Evolutionary conservation across 2,329 filamentous ascomycete genomes (phyloP), one percentile per base, ranked within the genome.

Genomic region (Hypoxylon sp.): DNA sequence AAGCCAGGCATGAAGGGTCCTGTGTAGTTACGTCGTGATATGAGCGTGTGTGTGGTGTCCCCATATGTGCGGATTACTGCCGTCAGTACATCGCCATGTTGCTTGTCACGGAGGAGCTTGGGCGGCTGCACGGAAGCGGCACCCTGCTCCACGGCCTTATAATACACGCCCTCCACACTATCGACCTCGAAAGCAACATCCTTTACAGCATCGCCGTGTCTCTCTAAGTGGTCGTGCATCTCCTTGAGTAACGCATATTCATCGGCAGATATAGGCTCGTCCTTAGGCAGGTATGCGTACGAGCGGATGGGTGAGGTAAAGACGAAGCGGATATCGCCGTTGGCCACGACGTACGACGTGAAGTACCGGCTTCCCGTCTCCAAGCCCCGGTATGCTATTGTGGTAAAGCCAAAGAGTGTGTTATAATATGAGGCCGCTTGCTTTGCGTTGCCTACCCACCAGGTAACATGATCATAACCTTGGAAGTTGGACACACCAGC

Each of bases 401-500:
- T 88, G 75, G 88, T 84, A 83, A 98, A 97, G 61, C 93, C 94
- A 84, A 98, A 94, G 72, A 94, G 91, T 10, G 89, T 90, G 73
- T 91, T 90, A 82, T 97, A 98, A 83, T 93, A 98, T 13, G 91
- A 87, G 41, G 94, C 94, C 2, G 94, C 93, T 84, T 98, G 94
- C 82, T 98, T 98, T 74, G 95, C 94, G 78, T 98, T 98, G 78
- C 94, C 94, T 30, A 98, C 95, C 84, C 93, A 97, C 94, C 94
- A 98, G 73, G 93, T 94, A 62, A 97, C 88, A 80, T 97, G 93
- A 81, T 97, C 93, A 79, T 97, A 98, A 77, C 93, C 94, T 67
- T 89, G 88, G 83, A 97, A 94, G 77, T 85, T 86, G 74, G 79
- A 80, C 68, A 74, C 82, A 74, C 74, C 84, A 53, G 76, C 81